Evolutionary conservation across 2,329 filamentous ascomycete species (phyloP).

Genomic region (Aspergillus latus): DNA sequence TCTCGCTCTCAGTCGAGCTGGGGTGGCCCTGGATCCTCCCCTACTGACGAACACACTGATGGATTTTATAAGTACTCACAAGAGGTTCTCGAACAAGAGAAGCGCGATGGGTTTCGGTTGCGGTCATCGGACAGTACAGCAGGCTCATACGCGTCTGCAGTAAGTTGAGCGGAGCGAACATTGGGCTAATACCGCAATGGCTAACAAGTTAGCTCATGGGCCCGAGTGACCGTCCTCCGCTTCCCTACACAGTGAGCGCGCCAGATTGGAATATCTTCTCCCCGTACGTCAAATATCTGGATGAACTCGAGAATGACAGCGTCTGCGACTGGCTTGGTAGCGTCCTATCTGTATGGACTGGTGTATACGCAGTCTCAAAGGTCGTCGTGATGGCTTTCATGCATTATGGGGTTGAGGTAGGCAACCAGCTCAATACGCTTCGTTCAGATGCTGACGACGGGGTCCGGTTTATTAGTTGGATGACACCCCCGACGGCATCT

Average conservation of each 20-base stretch:
- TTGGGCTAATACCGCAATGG: not conserved
- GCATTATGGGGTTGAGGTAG: conserved; percentile 38
- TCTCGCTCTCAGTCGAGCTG: conserved; percentile 1
- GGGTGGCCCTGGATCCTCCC: conserved; percentile 7
- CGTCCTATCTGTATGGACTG: conserved; percentile 33
- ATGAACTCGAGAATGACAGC: conserved; percentile 22
- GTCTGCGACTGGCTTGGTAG: conserved; percentile 25
- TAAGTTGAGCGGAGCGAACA: conserved; percentile 11
- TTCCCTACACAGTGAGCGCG: conserved; percentile 33
- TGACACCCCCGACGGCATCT: conserved; percentile 27
- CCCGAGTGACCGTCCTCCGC: conserved; percentile 20
- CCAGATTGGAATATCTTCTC: conserved; percentile 30
- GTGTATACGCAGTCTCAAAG: conserved; percentile 40
- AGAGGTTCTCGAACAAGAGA: conserved; percentile 17
- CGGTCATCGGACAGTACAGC: conserved; percentile 21
- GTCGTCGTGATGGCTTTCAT: conserved; percentile 33
- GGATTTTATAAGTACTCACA: conserved; percentile 28
- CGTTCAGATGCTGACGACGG: not conserved
- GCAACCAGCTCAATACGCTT: not conserved
- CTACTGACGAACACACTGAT: conserved; percentile 19
- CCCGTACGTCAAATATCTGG: conserved; percentile 16
- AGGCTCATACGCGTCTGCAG: conserved; percentile 23
- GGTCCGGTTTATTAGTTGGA: conserved; percentile 30
- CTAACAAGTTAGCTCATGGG: conserved; percentile 18
- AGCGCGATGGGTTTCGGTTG: conserved; percentile 2